Evolutionary conservation across 306 rosid genomes (phyloP), one percentile per base, ranked within the genome.

Genomic region (Cucumis hystrix): DNA sequence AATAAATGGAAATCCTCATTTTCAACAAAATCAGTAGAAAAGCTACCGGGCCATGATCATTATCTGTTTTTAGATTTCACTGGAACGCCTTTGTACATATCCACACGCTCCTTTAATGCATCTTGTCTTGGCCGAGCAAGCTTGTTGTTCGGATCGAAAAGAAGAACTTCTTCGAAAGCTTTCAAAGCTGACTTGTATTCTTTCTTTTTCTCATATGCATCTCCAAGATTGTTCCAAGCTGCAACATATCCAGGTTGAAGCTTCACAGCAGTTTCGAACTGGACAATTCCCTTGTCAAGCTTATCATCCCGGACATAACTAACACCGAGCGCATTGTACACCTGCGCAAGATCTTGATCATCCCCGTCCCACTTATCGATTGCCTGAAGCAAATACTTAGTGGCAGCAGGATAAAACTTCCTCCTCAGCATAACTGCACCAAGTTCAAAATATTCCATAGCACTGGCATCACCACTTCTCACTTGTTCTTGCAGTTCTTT

Each of bases 171-270:
- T 83, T 94, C 98, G 59, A 94, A 94, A 9, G 98, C 96, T 81
- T 89, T 91, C 43, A 94, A 88, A 74, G 98, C 96, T n/a, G 87
- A 18, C 77, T 82, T 83, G 62, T 57, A 90, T 43, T 94, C 95
- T 78, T 94, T 94, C 85, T 88, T 89, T 83, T 82, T 87, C 75
- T 94, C 97, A 76, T 85, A 90, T 30, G 98, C 97, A 83, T 94
- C 98, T 5, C 98, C 98, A n/a, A 94, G 95, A 85, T 94, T 91
- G 88, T 94, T 94, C 98, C 98, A 91, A 41, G 98, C 96, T 13
- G 97, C 91, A 80, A 91, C 96, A 82, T 94, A 94, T 49, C 98
- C 97, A 1, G 97, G 97, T 82, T 94, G 97, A 83, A 94, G 84
- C 88, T 89, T 94, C 77, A 94, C 97, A 16, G 98, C 98, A 13